Conservation (phyloP, 306 rosid species). For the Pterocarpus macrocarpus region DNA sequence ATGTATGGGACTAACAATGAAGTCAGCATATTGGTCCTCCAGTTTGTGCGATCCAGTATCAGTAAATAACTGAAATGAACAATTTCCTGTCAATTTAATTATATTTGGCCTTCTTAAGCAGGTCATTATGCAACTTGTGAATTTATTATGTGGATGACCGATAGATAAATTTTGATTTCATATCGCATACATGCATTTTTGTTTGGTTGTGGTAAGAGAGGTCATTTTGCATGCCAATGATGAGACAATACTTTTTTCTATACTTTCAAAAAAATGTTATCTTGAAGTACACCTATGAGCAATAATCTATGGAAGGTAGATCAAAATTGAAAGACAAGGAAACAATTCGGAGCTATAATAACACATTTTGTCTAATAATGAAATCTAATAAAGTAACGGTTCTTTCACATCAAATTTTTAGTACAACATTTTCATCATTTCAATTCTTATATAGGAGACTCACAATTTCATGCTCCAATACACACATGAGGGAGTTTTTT, state of each 20-base stretch:
- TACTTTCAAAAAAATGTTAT: too few relatives aligned
- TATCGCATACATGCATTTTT: background rate
- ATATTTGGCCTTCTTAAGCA: too few relatives aligned
- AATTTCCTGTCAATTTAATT: slow-evolving; percentile 23
- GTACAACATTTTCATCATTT: background rate
- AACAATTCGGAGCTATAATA: background rate
- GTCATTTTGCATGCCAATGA: background rate
- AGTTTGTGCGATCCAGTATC: slow-evolving; percentile 90
- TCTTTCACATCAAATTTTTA: background rate
- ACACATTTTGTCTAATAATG: background rate
- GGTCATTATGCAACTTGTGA: background rate
- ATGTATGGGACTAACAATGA: slow-evolving; percentile 86
- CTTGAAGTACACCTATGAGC: background rate
- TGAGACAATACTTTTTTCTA: background rate
- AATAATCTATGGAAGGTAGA: background rate
- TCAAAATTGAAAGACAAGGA: background rate
- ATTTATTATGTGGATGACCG: background rate
- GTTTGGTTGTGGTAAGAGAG: background rate
- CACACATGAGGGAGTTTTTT: background rate
- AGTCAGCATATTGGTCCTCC: slow-evolving; percentile 92
- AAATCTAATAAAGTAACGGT: background rate
- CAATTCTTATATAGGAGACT: background rate
- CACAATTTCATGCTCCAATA: background rate
- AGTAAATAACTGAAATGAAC: slow-evolving; percentile 70
- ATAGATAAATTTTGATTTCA: background rate